Base-by-base conservation (phyloP, 257 asterid genomes). In the Mentha longifolia region DNA sequence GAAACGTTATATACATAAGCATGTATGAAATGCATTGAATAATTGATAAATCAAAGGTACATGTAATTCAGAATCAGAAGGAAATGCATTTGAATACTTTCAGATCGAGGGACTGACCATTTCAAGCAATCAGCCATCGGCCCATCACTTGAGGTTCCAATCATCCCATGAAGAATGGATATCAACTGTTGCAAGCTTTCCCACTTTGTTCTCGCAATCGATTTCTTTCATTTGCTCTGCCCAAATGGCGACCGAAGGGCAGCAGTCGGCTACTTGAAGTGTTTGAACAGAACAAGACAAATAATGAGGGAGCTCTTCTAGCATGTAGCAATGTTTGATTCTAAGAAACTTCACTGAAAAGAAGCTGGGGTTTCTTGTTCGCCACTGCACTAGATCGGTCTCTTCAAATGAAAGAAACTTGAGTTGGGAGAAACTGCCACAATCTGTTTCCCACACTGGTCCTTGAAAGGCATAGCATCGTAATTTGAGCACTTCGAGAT, bases 401-500 rank as follows among this genome's bases (percentile, higher is more conserved):
- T 56, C 73, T 54, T 68, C 65, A 14, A 68, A 0, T 37, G 60
- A 47, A 0, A 68, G 54, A 54, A 6, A 22, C 20, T 20, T 22
- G 12, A 54, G 73, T 33, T 59, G 22, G 22, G 19, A 8, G 65
- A 59, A 59, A 30, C 45, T 33, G 7, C 7, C 25, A n/a, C 14
- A 33, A 59, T 59, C 45, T 15, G 65, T 59, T 59, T 59, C 65
- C 65, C 65, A 59, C 7, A 30, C 22, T 15, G 65, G 22, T 15
- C 65, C 65, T 59, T 33, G 46, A 59, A 59, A 59, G 65, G 65
- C 65, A 7, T 15, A 59, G 65, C 65, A 59, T 14, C 65, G 6
- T n/a, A 59, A 9, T n/a, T 59, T 59, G 45, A 59, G 46, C 25
- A 59, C 65, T 16, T 59, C 64, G 11, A 59, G 62, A 56, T 28